Evolutionary conservation across 805 yeast species (phyloP), one percentile per base, ranked within the genome.

Genomic region (Myxozyma mucilagina): DNA sequence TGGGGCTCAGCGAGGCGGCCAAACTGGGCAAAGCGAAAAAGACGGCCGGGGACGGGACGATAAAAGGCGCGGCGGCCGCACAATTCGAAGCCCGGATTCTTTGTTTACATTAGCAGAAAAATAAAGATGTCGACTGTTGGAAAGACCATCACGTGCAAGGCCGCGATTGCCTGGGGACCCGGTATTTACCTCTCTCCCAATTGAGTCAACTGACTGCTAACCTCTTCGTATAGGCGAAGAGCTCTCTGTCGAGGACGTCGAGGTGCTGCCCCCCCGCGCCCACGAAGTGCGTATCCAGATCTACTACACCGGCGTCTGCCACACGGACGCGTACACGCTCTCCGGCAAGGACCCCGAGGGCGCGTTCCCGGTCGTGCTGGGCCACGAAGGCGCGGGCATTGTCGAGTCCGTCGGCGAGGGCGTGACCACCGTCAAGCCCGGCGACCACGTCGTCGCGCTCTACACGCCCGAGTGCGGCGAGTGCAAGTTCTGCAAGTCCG

Each of bases 81-180:
- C 16, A 18, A 18, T 13, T 44, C 47, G 32, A 6, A 14, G 24
- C 53, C 18, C 16, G 29, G 7, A 20, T 20, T 50, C 20, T 13
- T 36, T 16, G 29, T 20, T 14, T n/a, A n/a, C n/a, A 8, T 24
- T 6, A 35, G 35, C 10, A 14, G 14, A 36, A 41, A 38, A 32
- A 38, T 47, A 13, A 13, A 2, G 29, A 71, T 71, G 73, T 70
- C 74, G 24, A 70, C 74, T 43, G 71, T 51, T 34, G 75, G 75
- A 60, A 70, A 72, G 61, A 60, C 69, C 11, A 91, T 92, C 72
- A 84, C 85, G 50, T 94, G 98, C 80, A 82, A 85, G 73, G 99
- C 99, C 61, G 99, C 99, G 53, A 90, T 94, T 71, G 97, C 98
- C 68, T 93, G 98, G 93, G 96, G 87, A 74, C 94, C 98, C 34